phyloP scores from a whole-genome alignment of 768 basidiomycete species.

The Amanita fuliginea region DNA sequence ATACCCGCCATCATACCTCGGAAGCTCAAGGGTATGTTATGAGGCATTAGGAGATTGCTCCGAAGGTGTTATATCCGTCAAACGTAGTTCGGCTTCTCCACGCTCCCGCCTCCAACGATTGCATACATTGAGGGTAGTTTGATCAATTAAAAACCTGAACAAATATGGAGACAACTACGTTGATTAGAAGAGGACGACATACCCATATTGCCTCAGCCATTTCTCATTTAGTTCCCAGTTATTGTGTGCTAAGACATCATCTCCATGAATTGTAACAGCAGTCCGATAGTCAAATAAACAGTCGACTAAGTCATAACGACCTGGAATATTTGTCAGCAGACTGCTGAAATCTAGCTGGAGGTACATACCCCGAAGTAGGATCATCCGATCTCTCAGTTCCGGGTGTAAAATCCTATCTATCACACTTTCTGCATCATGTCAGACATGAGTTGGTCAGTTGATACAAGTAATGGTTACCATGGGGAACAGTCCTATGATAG shows the following conservation, averaged over 20 bases:
- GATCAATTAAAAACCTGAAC: slow-evolving; percentile 69
- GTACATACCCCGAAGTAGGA: slow-evolving; percentile 65
- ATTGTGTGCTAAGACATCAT: slow-evolving; percentile 80
- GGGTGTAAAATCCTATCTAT: slow-evolving; percentile 88
- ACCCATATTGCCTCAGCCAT: slow-evolving; percentile 83
- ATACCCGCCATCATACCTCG: not conserved
- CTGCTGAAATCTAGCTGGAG: not conserved
- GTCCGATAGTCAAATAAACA: slow-evolving; percentile 64
- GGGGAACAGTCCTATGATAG: slow-evolving; percentile 59
- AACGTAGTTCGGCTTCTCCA: slow-evolving; percentile 62
- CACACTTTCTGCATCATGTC: slow-evolving; percentile 53
- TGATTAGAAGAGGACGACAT: slow-evolving; percentile 13
- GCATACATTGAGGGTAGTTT: slow-evolving; percentile 51
- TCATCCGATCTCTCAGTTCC: slow-evolving; percentile 84
- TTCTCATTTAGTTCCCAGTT: slow-evolving; percentile 87
- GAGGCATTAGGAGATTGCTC: slow-evolving; percentile 7
- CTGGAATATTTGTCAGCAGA: slow-evolving; percentile 25
- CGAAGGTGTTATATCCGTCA: slow-evolving; percentile 12
- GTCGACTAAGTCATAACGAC: slow-evolving; percentile 70
- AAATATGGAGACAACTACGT: not conserved
- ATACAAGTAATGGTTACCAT: slow-evolving; percentile 39
- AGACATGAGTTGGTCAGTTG: slow-evolving; percentile 6
- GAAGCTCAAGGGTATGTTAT: not conserved
- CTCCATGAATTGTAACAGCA: slow-evolving; percentile 71
- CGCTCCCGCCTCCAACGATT: slow-evolving; percentile 88